phyloP scores from a whole-genome alignment of 139 green algal species.

The Deuterostichococcus epilithicus region DNA sequence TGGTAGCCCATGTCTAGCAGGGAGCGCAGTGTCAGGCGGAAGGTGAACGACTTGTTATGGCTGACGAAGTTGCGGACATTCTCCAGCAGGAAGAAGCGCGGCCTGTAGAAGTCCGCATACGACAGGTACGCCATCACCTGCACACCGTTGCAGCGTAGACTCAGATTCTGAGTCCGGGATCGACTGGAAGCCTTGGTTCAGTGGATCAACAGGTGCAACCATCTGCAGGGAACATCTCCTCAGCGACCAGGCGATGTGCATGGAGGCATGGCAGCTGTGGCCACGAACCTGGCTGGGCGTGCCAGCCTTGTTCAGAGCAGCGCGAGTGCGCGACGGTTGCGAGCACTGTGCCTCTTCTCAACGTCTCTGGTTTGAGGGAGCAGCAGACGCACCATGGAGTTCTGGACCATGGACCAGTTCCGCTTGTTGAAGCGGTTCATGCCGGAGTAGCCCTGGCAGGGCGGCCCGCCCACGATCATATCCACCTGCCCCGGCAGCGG shows the following conservation, averaged over 20 bases:
- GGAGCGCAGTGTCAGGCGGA: slow-evolving; percentile 84
- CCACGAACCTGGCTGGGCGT: too few relatives aligned
- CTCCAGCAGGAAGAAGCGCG: slow-evolving; percentile 93
- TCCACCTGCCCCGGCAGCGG: slow-evolving; percentile 85
- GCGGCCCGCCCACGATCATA: slow-evolving; percentile 93
- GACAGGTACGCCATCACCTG: slow-evolving; percentile 90
- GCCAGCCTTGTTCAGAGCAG: too few relatives aligned
- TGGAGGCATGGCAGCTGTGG: too few relatives aligned
- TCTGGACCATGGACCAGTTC: slow-evolving; percentile 94
- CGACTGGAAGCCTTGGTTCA: too few relatives aligned
- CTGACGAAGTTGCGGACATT: slow-evolving; percentile 97
- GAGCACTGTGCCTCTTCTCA: too few relatives aligned
- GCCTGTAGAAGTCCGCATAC: slow-evolving; percentile 90
- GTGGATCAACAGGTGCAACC: too few relatives aligned
- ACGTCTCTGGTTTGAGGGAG: background rate
- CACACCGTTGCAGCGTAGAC: background rate
- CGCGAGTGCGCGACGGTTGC: too few relatives aligned
- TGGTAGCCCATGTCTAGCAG: slow-evolving; percentile 98
- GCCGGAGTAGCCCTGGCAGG: slow-evolving; percentile 96
- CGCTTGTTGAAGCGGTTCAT: slow-evolving; percentile 99
- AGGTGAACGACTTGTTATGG: slow-evolving; percentile 94
- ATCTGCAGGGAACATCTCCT: too few relatives aligned
- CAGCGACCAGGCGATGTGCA: too few relatives aligned
- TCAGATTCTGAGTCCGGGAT: too few relatives aligned
- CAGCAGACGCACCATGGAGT: slow-evolving; percentile 76